A percentile compares a stretch with the other conserved stretches of the same genome.
These are phyloP conservation scores for Tripidium arundinaceum DNA, from an alignment of 202 grass and related monocot genomes.

Conservation along the genomic window DNA sequence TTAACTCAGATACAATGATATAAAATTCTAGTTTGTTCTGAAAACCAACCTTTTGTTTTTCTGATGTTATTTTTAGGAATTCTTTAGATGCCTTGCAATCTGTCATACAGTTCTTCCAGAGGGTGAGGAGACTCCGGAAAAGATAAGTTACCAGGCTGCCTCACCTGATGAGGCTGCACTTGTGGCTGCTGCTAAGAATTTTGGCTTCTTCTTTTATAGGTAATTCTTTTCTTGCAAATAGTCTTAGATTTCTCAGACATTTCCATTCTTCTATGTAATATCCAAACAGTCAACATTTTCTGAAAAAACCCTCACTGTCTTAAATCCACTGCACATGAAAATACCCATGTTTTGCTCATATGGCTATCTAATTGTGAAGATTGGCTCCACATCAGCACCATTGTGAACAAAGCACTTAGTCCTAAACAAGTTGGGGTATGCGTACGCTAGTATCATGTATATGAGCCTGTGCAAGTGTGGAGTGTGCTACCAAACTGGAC, in stretches of 20 bases:
- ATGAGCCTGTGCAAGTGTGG: too few species aligned
- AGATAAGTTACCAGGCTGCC: slow-evolving; percentile 93
- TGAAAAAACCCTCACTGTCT: not conserved
- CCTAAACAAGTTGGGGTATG: not conserved
- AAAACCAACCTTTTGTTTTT: slow-evolving; percentile 16
- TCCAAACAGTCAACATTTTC: not conserved
- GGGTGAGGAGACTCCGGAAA: slow-evolving; percentile 90
- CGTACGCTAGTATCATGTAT: not conserved
- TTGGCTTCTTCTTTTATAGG: slow-evolving; percentile 99
- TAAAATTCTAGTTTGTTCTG: not conserved
- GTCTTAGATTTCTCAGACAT: not conserved
- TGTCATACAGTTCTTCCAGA: slow-evolving; percentile 99
- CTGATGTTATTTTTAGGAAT: slow-evolving; percentile 64
- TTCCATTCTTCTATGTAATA: slow-evolving; percentile 14
- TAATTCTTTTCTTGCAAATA: slow-evolving; percentile 26
- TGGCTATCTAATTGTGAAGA: not conserved
- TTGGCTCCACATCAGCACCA: not conserved
- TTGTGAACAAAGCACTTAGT: not conserved
- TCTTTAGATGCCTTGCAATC: slow-evolving; percentile 95
- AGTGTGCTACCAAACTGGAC: not conserved
- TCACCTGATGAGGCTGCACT: slow-evolving; percentile 99
- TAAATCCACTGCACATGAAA: not conserved
- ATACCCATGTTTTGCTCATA: not conserved
- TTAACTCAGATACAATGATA: not conserved
- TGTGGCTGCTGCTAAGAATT: slow-evolving; percentile 91